phyloP scores from a whole-genome alignment of 2,329 filamentous ascomycete species.

The Ceratocystiopsis minuta region DNA sequence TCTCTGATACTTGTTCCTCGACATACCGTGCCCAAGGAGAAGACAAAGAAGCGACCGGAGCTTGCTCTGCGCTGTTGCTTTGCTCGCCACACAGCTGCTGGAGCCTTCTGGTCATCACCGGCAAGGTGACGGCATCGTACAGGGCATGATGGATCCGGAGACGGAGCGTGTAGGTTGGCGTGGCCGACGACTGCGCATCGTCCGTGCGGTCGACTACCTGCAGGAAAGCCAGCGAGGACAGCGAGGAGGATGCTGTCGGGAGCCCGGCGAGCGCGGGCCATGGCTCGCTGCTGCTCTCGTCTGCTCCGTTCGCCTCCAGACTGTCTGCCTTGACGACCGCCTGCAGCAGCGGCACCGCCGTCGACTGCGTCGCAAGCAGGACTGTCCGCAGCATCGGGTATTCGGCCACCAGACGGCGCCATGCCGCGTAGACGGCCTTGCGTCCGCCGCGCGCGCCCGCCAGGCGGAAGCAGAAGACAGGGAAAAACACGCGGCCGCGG shows the following conservation, averaged over 20 bases:
- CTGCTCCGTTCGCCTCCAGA: no score
- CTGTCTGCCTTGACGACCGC: constrained; percentile 26
- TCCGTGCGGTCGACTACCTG: not conserved
- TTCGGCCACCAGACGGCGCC: constrained; percentile 36
- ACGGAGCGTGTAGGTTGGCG: not conserved
- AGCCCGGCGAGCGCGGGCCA: constrained; percentile 4
- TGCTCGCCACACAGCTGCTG: constrained; percentile 8
- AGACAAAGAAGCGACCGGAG: no score
- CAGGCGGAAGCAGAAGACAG: constrained; percentile 47
- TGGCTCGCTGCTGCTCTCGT: not conserved
- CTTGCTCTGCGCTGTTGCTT: no score
- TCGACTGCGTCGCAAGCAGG: constrained; percentile 12
- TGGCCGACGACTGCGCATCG: no score
- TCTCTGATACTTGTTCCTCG: no score
- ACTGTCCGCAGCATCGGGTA: constrained; percentile 50
- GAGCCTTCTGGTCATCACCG: constrained; percentile 35
- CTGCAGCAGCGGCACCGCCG: constrained; percentile 41
- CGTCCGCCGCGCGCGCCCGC: constrained; percentile 17
- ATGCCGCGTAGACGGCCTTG: constrained; percentile 34
- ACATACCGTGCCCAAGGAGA: no score
- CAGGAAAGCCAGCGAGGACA: constrained; percentile 1
- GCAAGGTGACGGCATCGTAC: constrained; percentile 72
- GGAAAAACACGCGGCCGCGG: constrained; percentile 50
- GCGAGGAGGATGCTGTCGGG: not conserved
- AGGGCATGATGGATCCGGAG: constrained; percentile 69